Evolutionary conservation across 192 early-diverging fungal species (phyloP).

Genomic region (Podila epigama): DNA sequence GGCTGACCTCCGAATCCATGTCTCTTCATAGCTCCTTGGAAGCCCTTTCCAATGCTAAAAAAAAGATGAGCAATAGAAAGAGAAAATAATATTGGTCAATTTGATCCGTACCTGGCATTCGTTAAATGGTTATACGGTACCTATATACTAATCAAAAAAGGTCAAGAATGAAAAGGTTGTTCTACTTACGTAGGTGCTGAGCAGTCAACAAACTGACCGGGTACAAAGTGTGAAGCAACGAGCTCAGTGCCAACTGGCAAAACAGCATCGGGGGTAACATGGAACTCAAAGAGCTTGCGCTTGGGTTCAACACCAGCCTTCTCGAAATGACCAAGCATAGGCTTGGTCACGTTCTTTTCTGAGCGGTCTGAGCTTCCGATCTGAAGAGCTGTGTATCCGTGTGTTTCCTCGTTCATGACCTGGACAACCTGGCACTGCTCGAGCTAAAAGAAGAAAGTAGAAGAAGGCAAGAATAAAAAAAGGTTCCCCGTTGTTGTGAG

Average conservation of each 20-base stretch:
- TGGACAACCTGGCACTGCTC: conserved; percentile 75
- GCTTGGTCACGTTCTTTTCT: conserved; percentile 71
- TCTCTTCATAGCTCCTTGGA: conserved; percentile 98
- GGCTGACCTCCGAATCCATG: conserved; percentile 89
- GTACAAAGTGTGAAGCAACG: conserved; percentile 87
- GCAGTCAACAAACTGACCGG: conserved; percentile 95
- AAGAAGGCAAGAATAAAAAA: conserved; percentile 1
- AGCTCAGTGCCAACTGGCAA: conserved; percentile 81
- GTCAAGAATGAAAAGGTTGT: background rate
- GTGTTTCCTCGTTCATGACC: conserved; percentile 57
- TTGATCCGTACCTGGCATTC: no score
- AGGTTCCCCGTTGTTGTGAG: background rate
- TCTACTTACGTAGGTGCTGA: conserved; percentile 76
- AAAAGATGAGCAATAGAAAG: background rate
- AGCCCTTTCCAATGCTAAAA: conserved; percentile 87
- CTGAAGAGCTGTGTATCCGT: conserved; percentile 69
- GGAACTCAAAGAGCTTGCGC: conserved; percentile 82
- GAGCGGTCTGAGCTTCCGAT: conserved; percentile 69
- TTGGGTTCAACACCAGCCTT: conserved; percentile 78
- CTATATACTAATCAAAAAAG: background rate
- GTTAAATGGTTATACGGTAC: background rate
- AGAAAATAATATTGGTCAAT: background rate
- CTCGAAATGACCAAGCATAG: conserved; percentile 79
- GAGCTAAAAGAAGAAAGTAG: conserved; percentile 53
- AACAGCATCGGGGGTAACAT: conserved; percentile 84